Evolutionary conservation across 2,329 filamentous ascomycete genomes (phyloP), one percentile per base, ranked within the genome.

Genomic region (Lecanosticta acicola): DNA sequence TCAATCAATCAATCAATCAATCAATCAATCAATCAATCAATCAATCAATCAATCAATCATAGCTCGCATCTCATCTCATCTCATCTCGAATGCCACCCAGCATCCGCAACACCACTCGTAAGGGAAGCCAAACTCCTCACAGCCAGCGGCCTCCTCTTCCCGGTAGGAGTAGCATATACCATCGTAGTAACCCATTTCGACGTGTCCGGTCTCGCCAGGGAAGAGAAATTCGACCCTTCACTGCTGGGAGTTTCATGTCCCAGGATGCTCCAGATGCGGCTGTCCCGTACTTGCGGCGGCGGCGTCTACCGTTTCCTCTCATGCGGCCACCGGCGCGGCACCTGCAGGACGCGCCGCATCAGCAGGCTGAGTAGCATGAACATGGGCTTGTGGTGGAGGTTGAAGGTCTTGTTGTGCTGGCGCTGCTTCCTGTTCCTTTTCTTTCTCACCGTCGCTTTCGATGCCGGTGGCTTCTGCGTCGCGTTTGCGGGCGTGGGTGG

Each of bases 401-500:
- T n/a, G n/a, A n/a, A n/a, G 32, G 14, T 34, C 18, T 9, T 35
- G 32, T 18, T 45, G 43, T 16, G 24, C 34, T 20, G 44, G 38
- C 11, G 16, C 32, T 24, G 39, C n/a, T 4, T 36, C 18, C 16
- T 34, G 16, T 29, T 38, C 33, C 11, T 26, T 24, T n/a, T 35
- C 32, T 29, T 41, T 40, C 24, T 46, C 24, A 26, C 14, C 7
- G 8, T 24, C 13, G 35, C 33, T 34, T 24, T 9, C 14, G 16
- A 21, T 17, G 33, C 20, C 16, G 26, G 32, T 24, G 18, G 21
- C 44, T 38, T 40, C 21, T 4, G 19, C 10, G 33, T 21, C n/a
- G 17, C 26, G 21, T 41, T 18, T 16, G 18, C 59, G 38, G 2
- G 65, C 66, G 33, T 69, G 68, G 5, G 55, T 62, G 7, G 66